phyloP scores from a whole-genome alignment of 179 eudicot species.

The Heliamphora pulchella region DNA sequence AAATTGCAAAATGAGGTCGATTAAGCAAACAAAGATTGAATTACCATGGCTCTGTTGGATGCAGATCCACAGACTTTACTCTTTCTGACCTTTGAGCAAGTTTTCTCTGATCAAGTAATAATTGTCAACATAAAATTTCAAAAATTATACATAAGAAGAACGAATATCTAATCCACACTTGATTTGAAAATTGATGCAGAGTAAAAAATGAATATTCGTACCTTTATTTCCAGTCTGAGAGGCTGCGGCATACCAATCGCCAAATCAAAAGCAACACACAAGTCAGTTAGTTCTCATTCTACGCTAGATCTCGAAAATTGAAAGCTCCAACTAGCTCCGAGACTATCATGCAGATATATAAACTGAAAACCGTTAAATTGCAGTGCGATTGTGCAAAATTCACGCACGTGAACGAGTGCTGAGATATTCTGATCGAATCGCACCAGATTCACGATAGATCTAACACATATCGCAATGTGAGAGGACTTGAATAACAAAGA shows the following conservation, averaged over 20 bases:
- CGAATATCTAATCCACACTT: neutral
- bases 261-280: slow-evolving; percentile 11
- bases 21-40: neutral
- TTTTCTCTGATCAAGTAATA: slow-evolving; percentile 59
- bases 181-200: neutral
- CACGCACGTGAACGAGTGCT: neutral
- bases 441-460: slow-evolving; percentile 15
- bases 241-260: slow-evolving; percentile 41
- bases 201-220: slow-evolving; percentile 18
- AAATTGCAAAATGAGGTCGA: neutral
- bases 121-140: slow-evolving; percentile 19
- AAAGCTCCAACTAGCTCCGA: neutral
- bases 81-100: slow-evolving; percentile 87
- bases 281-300: neutral
- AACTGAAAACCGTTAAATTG: neutral
- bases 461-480: neutral
- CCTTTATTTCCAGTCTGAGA: slow-evolving; percentile 85
- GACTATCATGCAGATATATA: neutral
- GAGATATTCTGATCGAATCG: neutral
- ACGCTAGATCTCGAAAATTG: slow-evolving; percentile 15
- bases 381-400: neutral
- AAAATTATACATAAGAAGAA: neutral
- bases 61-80: slow-evolving; percentile 89
- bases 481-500: neutral
- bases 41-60: slow-evolving; percentile 94